Evolutionary conservation across 1,284 basidiomycete genomes (phyloP), one percentile per base, ranked within the genome.

Genomic region (Ganoderma sp.): DNA sequence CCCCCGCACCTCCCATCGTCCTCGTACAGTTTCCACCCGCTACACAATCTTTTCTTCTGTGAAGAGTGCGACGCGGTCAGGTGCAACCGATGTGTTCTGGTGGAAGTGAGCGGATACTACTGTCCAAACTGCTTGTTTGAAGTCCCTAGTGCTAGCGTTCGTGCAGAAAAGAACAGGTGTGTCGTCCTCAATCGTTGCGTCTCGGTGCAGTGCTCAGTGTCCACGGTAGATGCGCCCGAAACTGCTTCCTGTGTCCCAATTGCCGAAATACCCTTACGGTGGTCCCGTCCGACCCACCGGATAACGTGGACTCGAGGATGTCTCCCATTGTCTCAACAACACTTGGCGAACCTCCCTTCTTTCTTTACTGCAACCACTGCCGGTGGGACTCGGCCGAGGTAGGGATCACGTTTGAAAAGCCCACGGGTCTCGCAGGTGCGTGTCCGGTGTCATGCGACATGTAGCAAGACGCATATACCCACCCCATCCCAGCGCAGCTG

Each of bases 61-160:
- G 97, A 98, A 80, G 97, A 99, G 85, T 99, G 98, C 81, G 96
- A 99, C 79, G 91, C 93, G 1, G 88, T 99, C 54, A 84, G 96
- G 65, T 99, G 98, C 78, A 93, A 97, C 77, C 88, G 91, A 73
- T 99, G 98, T 75, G 94, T 98, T 9, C 88, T 90, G 5, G 83
- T 95, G 63, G 98, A 99, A 85, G 92, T 99, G 77, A 94, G 95
- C 77, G 94, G 94, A 64, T 99, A 98, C 81, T 99, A 95, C 79
- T 99, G 98, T 77, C 98, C 98, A 28, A 97, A 97, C 79, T 99
- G 98, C 79, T 85, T 99, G n/a, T 99, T 99, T 79, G 98, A 99
- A 76, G 97, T 99, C 4, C 98, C 97, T 0, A 94, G 92, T 75
- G 96, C 98, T 2, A 97, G 95, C 76, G 96, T 99, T 9, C 87